Conservation (phyloP, 139 green algal genomes). For the Volvox reticuliferus region DNA sequence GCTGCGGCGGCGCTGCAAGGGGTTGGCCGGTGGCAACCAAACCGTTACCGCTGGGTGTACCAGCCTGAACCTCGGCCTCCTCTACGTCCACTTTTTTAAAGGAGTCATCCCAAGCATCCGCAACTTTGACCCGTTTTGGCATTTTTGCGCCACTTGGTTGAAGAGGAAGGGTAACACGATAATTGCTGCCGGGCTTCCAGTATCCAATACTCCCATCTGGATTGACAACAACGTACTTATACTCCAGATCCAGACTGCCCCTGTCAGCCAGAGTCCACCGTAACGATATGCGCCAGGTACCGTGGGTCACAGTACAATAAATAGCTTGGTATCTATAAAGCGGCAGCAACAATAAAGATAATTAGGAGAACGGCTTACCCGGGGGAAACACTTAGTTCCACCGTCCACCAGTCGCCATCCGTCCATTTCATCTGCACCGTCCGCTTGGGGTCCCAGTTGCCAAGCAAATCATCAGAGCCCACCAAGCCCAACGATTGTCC, state of each 20-base stretch:
- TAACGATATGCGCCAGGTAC: neutral
- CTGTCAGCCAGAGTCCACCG: neutral
- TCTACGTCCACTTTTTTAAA: slow-evolving; percentile 41
- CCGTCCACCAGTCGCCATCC: slow-evolving; percentile 46
- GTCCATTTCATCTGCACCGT: slow-evolving; percentile 54
- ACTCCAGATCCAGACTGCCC: slow-evolving; percentile 41
- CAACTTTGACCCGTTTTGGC: slow-evolving; percentile 28
- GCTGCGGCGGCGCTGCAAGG: neutral
- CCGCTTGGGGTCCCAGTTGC: slow-evolving; percentile 49
- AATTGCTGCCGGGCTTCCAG: slow-evolving; percentile 58
- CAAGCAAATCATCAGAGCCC: slow-evolving; percentile 23
- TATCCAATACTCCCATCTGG: slow-evolving; percentile 23
- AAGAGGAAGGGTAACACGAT: slow-evolving; percentile 36
- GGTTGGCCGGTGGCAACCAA: neutral
- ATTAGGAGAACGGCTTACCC: slow-evolving; percentile 5
- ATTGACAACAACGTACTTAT: slow-evolving; percentile 56
- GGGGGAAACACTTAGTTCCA: slow-evolving; percentile 30
- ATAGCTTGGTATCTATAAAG: neutral
- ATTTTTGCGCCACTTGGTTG: neutral
- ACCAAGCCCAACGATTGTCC: slow-evolving; percentile 21
- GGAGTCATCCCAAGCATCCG: slow-evolving; percentile 45
- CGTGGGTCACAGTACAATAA: too few relatives aligned
- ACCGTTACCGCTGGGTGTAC: neutral
- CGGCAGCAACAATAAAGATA: neutral
- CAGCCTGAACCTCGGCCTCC: neutral